Percentiles rank a stretch among this genome's conserved stretches.
Conservation (phyloP, 176 grass and related monocot species). For the Urochloa ruziziensis region DNA sequence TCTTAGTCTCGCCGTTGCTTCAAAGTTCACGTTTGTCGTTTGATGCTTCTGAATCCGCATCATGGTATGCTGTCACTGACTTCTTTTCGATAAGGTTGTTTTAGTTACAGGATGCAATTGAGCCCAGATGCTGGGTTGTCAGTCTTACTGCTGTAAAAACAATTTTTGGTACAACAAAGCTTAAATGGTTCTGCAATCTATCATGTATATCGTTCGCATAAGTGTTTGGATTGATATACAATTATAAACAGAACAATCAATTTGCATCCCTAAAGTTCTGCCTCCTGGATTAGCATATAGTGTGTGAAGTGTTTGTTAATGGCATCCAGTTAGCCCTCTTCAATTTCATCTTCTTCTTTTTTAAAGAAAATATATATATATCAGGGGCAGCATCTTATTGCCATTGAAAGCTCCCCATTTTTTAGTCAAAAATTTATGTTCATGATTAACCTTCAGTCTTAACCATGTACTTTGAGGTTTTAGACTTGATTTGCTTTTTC, state of each 20-base stretch:
- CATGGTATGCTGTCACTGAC: background rate
- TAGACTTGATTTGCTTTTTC: background rate
- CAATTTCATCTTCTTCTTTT: background rate
- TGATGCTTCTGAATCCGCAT: background rate
- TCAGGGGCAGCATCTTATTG: background rate
- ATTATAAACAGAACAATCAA: background rate
- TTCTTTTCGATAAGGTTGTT: background rate
- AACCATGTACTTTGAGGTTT: background rate
- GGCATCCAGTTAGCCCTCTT: too few relatives aligned
- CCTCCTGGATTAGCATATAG: background rate
- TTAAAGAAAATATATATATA: background rate
- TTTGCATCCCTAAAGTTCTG: background rate
- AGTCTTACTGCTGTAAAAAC: background rate
- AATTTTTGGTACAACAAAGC: background rate
- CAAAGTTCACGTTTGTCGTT: background rate
- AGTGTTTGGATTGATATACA: background rate
- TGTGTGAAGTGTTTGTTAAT: too few relatives aligned
- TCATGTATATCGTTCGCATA: background rate
- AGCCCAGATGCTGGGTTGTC: background rate
- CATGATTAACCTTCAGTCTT: background rate
- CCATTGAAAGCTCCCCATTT: background rate
- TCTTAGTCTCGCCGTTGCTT: background rate
- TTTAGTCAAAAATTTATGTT: background rate
- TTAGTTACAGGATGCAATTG: background rate
- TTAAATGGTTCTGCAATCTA: background rate